phyloP scores from a whole-genome alignment of 2,329 filamentous ascomycete species.

The Neospermospora avenae region DNA sequence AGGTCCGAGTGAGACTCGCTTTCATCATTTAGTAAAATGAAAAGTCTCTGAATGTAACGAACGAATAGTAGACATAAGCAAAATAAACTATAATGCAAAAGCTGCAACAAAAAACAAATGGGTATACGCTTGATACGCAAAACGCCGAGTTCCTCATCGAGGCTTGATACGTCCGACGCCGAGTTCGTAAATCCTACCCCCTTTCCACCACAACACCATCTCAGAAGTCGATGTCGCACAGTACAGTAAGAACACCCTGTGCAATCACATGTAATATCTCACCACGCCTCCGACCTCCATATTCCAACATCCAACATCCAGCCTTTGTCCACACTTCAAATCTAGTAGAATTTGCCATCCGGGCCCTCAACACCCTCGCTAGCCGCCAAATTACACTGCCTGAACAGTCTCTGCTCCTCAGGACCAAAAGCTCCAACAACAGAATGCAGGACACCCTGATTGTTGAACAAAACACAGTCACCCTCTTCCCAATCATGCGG shows the following conservation, averaged over 20 bases:
- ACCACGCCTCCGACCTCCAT: background rate
- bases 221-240: background rate
- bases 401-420: slow-evolving; percentile 71
- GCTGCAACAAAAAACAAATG: slow-evolving; percentile 29
- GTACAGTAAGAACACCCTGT: background rate
- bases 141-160: slow-evolving; percentile 36
- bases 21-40: no score
- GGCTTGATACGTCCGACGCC: slow-evolving; percentile 36
- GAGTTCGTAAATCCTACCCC: slow-evolving; percentile 32
- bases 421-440: slow-evolving; percentile 72
- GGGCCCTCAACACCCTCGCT: slow-evolving; percentile 43
- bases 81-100: background rate
- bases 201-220: no score
- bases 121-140: slow-evolving; percentile 37
- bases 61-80: background rate
- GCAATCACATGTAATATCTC: slow-evolving; percentile 8
- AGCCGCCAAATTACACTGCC: slow-evolving; percentile 77
- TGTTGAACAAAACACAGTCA: slow-evolving; percentile 76
- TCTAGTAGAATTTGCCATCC: slow-evolving; percentile 34
- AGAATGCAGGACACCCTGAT: slow-evolving; percentile 70
- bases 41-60: no score
- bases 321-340: background rate
- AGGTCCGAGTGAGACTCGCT: background rate
- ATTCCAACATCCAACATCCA: background rate
- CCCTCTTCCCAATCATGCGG: slow-evolving; percentile 75